Percentiles rank a stretch among this genome's conserved stretches.
Conservation (phyloP, 352 stramenopile genomes). For the Globisporangium mamillatum region DNA sequence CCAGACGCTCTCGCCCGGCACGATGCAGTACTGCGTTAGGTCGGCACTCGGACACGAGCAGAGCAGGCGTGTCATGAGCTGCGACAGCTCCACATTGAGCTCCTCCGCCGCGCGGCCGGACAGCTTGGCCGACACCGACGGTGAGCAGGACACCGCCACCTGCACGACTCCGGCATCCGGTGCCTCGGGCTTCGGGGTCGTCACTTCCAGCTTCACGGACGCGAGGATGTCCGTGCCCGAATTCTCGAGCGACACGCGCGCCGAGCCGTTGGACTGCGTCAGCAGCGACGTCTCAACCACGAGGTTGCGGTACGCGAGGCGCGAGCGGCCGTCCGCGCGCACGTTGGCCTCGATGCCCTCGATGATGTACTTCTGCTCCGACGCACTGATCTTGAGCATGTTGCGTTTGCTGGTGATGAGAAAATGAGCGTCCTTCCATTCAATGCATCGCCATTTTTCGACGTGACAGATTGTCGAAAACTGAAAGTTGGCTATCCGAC, state of each 20-base stretch:
- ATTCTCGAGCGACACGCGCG: slow-evolving; percentile 60
- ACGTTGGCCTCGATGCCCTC: slow-evolving; percentile 71
- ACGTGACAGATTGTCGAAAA: neutral
- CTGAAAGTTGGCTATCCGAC: neutral
- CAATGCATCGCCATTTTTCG: neutral
- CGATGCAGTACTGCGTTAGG: slow-evolving; percentile 60
- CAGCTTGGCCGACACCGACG: slow-evolving; percentile 73
- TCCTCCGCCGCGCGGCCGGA: slow-evolving; percentile 67
- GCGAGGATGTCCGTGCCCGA: slow-evolving; percentile 72
- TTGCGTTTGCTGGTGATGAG: slow-evolving; percentile 1
- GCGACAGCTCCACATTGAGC: slow-evolving; percentile 75
- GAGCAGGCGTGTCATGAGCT: slow-evolving; percentile 71
- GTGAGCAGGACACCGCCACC: slow-evolving; percentile 57
- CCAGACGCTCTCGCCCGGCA: slow-evolving; percentile 74
- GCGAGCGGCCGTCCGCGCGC: slow-evolving; percentile 61
- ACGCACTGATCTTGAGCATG: slow-evolving; percentile 77
- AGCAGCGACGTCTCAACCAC: slow-evolving; percentile 69
- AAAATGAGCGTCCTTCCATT: slow-evolving; percentile 1
- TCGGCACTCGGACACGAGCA: slow-evolving; percentile 50
- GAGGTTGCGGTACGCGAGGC: slow-evolving; percentile 60
- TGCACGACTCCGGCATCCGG: slow-evolving; percentile 53
- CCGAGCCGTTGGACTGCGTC: slow-evolving; percentile 75
- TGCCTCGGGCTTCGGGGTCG: slow-evolving; percentile 38
- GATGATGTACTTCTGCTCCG: slow-evolving; percentile 71
- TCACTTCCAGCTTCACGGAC: slow-evolving; percentile 76